Evolutionary conservation across 1,284 basidiomycete species (phyloP).

Genomic region (Inonotus hispidus): DNA sequence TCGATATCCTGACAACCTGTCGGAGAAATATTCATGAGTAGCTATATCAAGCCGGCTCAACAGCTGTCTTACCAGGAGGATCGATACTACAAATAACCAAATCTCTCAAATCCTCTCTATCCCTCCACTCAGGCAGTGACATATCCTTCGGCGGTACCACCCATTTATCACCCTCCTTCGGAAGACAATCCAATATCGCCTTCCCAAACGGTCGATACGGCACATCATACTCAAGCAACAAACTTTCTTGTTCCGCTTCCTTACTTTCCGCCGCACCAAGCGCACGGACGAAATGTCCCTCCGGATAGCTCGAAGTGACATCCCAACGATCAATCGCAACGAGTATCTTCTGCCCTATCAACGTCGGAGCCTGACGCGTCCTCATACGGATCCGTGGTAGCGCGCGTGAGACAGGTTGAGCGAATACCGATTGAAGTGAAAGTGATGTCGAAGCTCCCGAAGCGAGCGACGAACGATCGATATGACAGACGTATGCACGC

Average conservation of each 20-base stretch:
- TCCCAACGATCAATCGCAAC: constrained; percentile 96
- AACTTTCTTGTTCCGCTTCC: constrained; percentile 93
- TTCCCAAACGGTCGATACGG: constrained; percentile 96
- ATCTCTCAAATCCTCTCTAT: constrained; percentile 84
- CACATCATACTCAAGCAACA: constrained; percentile 94
- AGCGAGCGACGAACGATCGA: constrained; percentile 85
- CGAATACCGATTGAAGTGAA: constrained; percentile 90
- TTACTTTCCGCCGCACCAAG: constrained; percentile 91
- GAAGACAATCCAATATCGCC: constrained; percentile 90
- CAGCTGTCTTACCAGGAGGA: constrained; percentile 62
- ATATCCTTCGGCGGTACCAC: constrained; percentile 78
- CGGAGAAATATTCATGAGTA: background rate
- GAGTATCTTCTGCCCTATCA: constrained; percentile 93
- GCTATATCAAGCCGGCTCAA: background rate
- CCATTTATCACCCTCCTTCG: constrained; percentile 88
- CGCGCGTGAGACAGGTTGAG: constrained; percentile 87
- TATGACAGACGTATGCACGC: constrained; percentile 96
- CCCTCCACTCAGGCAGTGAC: constrained; percentile 65
- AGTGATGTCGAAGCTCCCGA: constrained; percentile 76
- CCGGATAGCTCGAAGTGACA: constrained; percentile 83
- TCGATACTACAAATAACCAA: constrained; percentile 95
- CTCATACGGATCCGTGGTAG: constrained; percentile 93
- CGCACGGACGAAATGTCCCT: constrained; percentile 95
- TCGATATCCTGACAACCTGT: constrained; percentile 97
- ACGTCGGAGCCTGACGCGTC: constrained; percentile 86